Conservation (phyloP, 257 asterid genomes). For the Hygrophila difformis region DNA sequence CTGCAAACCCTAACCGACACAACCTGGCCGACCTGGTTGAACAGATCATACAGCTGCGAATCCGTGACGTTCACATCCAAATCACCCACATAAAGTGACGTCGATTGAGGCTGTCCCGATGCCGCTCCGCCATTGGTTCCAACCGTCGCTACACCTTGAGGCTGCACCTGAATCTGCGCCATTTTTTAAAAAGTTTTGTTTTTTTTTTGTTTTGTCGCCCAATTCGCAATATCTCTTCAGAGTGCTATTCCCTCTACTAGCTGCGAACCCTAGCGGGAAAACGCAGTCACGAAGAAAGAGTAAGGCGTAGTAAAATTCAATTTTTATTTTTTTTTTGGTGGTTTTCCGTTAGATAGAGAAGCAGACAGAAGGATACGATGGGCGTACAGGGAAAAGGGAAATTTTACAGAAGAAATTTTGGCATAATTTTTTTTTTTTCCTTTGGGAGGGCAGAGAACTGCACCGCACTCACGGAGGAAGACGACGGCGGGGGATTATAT, state of each 20-base stretch:
- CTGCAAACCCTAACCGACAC: conserved; percentile 96
- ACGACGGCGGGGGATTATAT: conserved; percentile 14
- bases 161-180: conserved; percentile 45
- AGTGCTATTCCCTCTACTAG: no score
- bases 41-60: conserved; percentile 79
- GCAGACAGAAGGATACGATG: neutral
- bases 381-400: neutral
- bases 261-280: no score
- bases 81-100: conserved; percentile 93
- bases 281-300: no score
- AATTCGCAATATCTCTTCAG: neutral
- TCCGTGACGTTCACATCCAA: conserved; percentile 70
- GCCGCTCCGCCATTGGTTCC: conserved; percentile 22
- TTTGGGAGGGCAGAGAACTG: conserved; percentile 23
- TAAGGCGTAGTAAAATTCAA: no score
- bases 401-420: neutral
- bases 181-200: no score
- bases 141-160: conserved; percentile 17
- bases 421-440: neutral
- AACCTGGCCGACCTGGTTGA: conserved; percentile 73
- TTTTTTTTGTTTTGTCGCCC: no score
- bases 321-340: no score
- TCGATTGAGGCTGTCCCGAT: conserved; percentile 31
- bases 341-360: no score
- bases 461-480: conserved; percentile 23